phyloP scores from a whole-genome alignment of 2,329 filamentous ascomycete genomes.

The Juglanconis oblonga region DNA sequence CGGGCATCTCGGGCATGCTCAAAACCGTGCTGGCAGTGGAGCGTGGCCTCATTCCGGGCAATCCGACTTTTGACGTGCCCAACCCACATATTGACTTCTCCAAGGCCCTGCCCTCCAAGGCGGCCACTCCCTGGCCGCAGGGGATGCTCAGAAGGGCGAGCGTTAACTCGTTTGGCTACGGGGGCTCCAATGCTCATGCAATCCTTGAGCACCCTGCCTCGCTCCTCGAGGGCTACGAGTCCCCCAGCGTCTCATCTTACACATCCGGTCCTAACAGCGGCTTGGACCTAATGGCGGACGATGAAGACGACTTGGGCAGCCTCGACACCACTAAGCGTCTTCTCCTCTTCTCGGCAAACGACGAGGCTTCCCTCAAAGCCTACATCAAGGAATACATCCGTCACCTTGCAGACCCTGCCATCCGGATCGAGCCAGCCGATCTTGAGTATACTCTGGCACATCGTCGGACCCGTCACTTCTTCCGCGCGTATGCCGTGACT shows the following conservation, averaged over 20 bases:
- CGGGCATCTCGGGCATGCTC: conserved; percentile 46
- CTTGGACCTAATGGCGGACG: not conserved
- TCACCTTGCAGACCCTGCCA: not conserved
- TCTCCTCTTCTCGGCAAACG: conserved; percentile 17
- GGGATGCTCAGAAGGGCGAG: not conserved
- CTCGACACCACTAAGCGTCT: not conserved
- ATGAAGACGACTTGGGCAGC: not conserved
- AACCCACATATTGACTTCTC: conserved; percentile 34
- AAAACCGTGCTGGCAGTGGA: conserved; percentile 51
- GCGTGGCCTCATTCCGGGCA: conserved; percentile 46
- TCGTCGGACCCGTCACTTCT: conserved; percentile 8
- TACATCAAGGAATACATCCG: not conserved
- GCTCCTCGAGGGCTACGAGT: not conserved
- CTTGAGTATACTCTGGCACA: conserved; percentile 20
- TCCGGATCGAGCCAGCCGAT: conserved; percentile 2
- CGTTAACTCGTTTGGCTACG: not conserved
- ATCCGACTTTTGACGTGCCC: conserved; percentile 45
- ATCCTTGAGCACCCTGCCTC: not conserved
- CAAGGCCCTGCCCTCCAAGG: not conserved
- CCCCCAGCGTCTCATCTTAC: not conserved
- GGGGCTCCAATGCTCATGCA: not conserved
- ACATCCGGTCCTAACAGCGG: not conserved
- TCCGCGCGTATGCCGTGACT: conserved; percentile 9
- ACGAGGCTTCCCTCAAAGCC: conserved; percentile 19
- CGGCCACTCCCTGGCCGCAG: not conserved